phyloP scores from a whole-genome alignment of 345 rosid genomes.

The Psidium guajava region DNA sequence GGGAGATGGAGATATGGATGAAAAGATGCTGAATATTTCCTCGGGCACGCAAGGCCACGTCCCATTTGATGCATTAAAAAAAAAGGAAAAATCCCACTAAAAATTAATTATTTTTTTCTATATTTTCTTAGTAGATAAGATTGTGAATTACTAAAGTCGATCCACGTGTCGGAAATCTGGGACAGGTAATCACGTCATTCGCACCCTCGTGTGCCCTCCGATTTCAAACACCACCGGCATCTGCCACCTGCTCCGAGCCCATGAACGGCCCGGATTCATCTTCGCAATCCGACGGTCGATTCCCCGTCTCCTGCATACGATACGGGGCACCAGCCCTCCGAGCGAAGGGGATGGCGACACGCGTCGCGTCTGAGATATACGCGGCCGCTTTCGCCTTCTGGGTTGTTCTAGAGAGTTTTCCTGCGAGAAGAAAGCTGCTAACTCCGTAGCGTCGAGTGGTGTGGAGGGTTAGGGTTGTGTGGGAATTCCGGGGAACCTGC shows the following conservation, averaged over 20 bases:
- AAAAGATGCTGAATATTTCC: too few species aligned
- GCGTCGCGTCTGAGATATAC: neutral
- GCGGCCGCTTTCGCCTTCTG: neutral
- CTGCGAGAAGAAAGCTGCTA: neutral
- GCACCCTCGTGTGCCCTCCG: neutral
- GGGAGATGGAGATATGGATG: too few species aligned
- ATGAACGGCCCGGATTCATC: neutral
- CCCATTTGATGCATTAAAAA: too few species aligned
- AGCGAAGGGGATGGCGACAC: too few species aligned
- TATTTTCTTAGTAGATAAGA: too few species aligned
- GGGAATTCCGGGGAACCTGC: neutral
- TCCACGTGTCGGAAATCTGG: neutral
- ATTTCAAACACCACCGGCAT: neutral
- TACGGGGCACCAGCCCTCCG: neutral
- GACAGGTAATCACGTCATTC: neutral
- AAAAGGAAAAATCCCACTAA: too few species aligned
- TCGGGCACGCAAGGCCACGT: too few species aligned
- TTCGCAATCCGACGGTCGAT: neutral
- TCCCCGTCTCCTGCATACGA: neutral
- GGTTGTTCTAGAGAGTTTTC: neutral
- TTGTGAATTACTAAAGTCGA: neutral
- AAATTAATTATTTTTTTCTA: too few species aligned
- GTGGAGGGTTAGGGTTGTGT: neutral
- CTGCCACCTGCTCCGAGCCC: neutral
- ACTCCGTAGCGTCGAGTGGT: neutral